Base-by-base conservation (phyloP, 2,329 filamentous ascomycete genomes). In the Fusarium sp. region DNA sequence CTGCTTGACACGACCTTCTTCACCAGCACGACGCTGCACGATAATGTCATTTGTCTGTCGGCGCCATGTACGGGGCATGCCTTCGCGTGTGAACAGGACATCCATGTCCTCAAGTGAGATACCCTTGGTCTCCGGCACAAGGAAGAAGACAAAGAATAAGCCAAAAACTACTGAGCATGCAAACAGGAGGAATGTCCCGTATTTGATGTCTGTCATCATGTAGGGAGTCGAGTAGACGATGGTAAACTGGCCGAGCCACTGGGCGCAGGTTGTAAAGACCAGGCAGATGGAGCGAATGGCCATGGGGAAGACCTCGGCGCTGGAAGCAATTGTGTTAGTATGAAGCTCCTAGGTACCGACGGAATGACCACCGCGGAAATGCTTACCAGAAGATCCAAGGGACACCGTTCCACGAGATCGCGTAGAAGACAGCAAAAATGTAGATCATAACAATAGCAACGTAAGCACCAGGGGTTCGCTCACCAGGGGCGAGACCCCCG, bases 101-200 rank as follows among this genome's bases (percentile, higher is more conserved):
- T 57, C 54, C 54, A 57, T 57, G 18, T 52, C 54, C 45, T 57
- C 54, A 6, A 57, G 54, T 7, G 54, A 57, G 17, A 34, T 57
- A 26, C 45, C 54, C 13, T 55, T 55, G 5, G 54, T 57, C 5
- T 57, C 54, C 3, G 54, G 54, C 10, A 57, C 20, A 8, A 57
- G 54, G 13, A 57, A 57, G 28, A 51, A 57, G 9, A 46, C 54
- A 26, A 57, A 57, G 54, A 18, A 26, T 10, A 57, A n/a, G 2
- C 54, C 54, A 20, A 57, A 40, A 6, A 57, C 54, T 7, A 57
- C 46, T 7, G 46, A 57, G 9, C 45, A 50, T 28, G 54, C 54
- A 17, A 51, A 57, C 2, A 57, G 36, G 15, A 57, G 36, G 6
- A 51, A 57, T 13, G 54, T 57, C 9, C 54, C 54, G 6, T 40